A percentile compares a stretch with the other conserved stretches of the same genome.
These are phyloP conservation scores for Dittrichia graveolens DNA, from an alignment of 129 eudicot species.

Conservation along the genomic window DNA sequence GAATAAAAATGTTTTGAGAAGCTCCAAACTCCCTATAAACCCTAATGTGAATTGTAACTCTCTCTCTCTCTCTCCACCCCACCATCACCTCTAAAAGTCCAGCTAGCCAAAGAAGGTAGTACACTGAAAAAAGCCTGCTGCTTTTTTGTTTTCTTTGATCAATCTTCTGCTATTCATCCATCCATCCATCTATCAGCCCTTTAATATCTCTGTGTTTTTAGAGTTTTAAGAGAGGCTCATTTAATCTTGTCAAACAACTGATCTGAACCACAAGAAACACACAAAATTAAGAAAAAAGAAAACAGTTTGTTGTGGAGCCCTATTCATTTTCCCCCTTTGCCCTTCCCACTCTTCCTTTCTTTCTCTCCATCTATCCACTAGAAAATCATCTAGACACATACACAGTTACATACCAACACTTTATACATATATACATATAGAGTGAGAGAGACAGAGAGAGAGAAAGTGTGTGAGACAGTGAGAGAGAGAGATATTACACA, in stretches of 20 bases:
- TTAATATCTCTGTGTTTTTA: slow-evolving; percentile 24
- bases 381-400: slow-evolving; percentile 17
- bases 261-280: slow-evolving; percentile 18
- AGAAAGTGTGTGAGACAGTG: too few relatives aligned
- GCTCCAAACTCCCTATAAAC: slow-evolving; percentile 19
- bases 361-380: slow-evolving; percentile 22
- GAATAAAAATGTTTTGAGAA: background rate
- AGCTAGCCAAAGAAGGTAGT: slow-evolving; percentile 34
- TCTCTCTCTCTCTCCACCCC: slow-evolving; percentile 26
- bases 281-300: background rate
- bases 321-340: slow-evolving; percentile 34
- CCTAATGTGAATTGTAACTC: slow-evolving; percentile 18
- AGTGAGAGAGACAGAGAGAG: slow-evolving; percentile 2
- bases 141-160: slow-evolving; percentile 39
- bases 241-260: slow-evolving; percentile 26
- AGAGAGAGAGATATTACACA: background rate
- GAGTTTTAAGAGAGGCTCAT: slow-evolving; percentile 14
- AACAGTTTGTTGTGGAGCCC: slow-evolving; percentile 36
- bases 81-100: slow-evolving; percentile 17
- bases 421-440: background rate
- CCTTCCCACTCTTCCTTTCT: slow-evolving; percentile 28
- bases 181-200: slow-evolving; percentile 24
- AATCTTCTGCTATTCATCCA: slow-evolving; percentile 31
- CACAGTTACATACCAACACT: background rate
- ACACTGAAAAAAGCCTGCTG: slow-evolving; percentile 37